A percentile compares a stretch with the other conserved stretches of the same genome.
phyloP scores from a whole-genome alignment of 2,329 filamentous ascomycete species.

The Xylaria sp. region DNA sequence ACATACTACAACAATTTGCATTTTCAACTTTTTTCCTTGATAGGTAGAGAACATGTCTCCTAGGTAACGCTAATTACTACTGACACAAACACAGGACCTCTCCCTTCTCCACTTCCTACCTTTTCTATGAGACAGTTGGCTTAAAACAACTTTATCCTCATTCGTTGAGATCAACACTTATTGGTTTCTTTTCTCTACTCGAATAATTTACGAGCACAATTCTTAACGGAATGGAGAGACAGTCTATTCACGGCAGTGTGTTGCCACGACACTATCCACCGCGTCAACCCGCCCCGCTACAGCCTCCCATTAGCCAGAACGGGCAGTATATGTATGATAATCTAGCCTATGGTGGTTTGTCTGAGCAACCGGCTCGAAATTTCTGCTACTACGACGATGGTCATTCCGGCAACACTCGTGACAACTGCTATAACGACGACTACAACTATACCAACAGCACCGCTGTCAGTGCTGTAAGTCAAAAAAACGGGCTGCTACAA shows the following conservation, averaged over 20 bases:
- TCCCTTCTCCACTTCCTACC: neutral
- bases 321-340: neutral
- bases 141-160: neutral
- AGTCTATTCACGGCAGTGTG: neutral
- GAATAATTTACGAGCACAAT: neutral
- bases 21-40: neutral
- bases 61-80: neutral
- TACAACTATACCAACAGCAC: neutral
- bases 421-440: neutral
- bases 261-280: neutral
- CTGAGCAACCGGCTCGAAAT: neutral
- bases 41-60: neutral
- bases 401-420: neutral
- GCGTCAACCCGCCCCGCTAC: neutral
- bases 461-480: neutral
- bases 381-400: neutral
- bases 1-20: neutral
- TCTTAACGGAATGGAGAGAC: constrained; percentile 17
- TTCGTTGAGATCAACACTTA: neutral
- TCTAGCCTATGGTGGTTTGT: neutral
- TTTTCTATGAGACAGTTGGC: neutral
- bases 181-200: neutral
- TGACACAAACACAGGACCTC: neutral
- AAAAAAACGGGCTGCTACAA: neutral
- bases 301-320: neutral